Conservation (phyloP, 1,139 yeast genomes). For the Nadsonia starkeyi-henricii region DNA sequence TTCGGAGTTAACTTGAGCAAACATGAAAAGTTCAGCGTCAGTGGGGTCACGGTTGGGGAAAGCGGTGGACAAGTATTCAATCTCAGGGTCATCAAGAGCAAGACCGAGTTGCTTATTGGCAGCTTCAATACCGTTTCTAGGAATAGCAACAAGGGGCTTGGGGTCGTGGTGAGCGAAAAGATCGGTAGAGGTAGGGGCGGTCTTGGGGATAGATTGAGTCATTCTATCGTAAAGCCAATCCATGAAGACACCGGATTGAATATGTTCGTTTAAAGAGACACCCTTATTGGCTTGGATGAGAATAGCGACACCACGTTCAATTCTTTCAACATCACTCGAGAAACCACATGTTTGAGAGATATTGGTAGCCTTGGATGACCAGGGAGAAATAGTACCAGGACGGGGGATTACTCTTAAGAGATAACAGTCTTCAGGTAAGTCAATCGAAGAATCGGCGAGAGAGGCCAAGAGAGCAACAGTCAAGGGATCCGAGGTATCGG, state of each 20-base stretch:
- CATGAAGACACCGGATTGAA: slow-evolving; percentile 41
- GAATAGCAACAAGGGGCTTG: slow-evolving; percentile 62
- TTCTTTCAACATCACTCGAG: slow-evolving; percentile 52
- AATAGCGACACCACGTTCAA: slow-evolving; percentile 81
- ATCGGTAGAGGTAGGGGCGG: slow-evolving; percentile 34
- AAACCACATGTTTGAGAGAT: slow-evolving; percentile 84
- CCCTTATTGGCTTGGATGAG: slow-evolving; percentile 57
- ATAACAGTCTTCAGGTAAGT: slow-evolving; percentile 38
- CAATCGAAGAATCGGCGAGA: slow-evolving; percentile 13
- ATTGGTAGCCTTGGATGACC: slow-evolving; percentile 98
- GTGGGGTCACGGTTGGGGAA: slow-evolving; percentile 92
- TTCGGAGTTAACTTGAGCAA: slow-evolving; percentile 98
- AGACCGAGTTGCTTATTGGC: slow-evolving; percentile 81
- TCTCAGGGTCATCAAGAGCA: slow-evolving; percentile 88
- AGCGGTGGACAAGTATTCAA: slow-evolving; percentile 66
- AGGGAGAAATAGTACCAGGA: slow-evolving; percentile 93
- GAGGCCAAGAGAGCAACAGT: slow-evolving; percentile 34
- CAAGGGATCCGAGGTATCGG: slow-evolving; percentile 39
- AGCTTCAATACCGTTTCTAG: slow-evolving; percentile 47
- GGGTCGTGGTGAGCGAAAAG: slow-evolving; percentile 71
- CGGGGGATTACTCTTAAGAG: slow-evolving; percentile 77
- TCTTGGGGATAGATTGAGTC: slow-evolving; percentile 58
- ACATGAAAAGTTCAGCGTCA: slow-evolving; percentile 96
- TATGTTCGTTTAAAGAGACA: slow-evolving; percentile 43
- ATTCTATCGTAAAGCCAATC: slow-evolving; percentile 80